A percentile compares a stretch with the other conserved stretches of the same genome.
These are phyloP conservation scores for Fusarium sacchari DNA, from an alignment of 2,329 filamentous ascomycete species.

Conservation along the genomic window DNA sequence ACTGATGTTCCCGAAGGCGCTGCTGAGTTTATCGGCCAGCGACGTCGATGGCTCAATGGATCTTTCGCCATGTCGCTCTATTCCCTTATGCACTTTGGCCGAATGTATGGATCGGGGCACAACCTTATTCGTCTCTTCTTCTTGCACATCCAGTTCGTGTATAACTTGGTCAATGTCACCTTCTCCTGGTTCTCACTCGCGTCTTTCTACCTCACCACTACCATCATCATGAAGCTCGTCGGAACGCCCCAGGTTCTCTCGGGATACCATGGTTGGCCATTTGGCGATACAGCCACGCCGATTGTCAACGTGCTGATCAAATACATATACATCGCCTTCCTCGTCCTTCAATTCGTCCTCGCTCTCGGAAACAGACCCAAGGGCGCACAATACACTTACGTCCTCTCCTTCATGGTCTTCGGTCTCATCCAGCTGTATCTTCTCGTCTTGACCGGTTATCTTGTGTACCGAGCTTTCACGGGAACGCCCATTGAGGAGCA, in stretches of 20 bases:
- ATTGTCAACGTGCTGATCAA: slow-evolving; percentile 39
- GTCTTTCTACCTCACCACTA: slow-evolving; percentile 38
- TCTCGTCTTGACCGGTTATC: slow-evolving; percentile 36
- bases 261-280: slow-evolving; percentile 37
- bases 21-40: slow-evolving; percentile 38
- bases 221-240: slow-evolving; percentile 41
- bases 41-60: slow-evolving; percentile 40
- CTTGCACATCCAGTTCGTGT: slow-evolving; percentile 39
- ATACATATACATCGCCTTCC: slow-evolving; percentile 39
- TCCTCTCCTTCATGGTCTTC: slow-evolving; percentile 39
- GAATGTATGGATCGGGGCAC: slow-evolving; percentile 38
- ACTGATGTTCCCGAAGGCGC: slow-evolving; percentile 40
- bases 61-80: slow-evolving; percentile 42
- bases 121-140: slow-evolving; percentile 39
- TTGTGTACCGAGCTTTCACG: slow-evolving; percentile 38
- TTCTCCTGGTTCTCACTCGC: slow-evolving; percentile 40
- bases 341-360: slow-evolving; percentile 39
- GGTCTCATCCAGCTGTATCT: slow-evolving; percentile 39
- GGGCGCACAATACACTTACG: slow-evolving; percentile 39
- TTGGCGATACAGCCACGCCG: slow-evolving; percentile 35
- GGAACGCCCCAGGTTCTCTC: slow-evolving; percentile 32
- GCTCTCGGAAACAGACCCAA: slow-evolving; percentile 41
- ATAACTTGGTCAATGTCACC: slow-evolving; percentile 39
- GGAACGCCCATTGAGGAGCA: slow-evolving; percentile 33
- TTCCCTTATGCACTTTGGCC: slow-evolving; percentile 40